Evolutionary conservation across 257 asterid genomes (phyloP), one percentile per base, ranked within the genome.

Genomic region (Solanum corneliomulleri): DNA sequence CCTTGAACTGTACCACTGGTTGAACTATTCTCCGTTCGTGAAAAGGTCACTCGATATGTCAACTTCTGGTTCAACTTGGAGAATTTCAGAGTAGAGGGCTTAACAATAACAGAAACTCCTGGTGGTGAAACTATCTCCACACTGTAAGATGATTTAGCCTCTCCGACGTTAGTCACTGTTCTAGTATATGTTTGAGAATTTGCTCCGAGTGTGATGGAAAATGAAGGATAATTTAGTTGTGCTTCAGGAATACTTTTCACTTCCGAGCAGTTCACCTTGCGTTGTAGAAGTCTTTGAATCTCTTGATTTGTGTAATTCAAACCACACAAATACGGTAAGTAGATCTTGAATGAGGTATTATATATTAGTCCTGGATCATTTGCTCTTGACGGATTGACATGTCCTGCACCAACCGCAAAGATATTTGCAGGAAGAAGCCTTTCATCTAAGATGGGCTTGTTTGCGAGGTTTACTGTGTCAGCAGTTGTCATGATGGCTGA

Each of bases 91-190:
- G 42, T 66, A 11, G 33, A 5, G 7, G 90, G 90, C 1, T 52
- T 66, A 21, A 88, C 90, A 5, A 10, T 47, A 9, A 77, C 86
- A 3, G 29, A 11, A 4, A 88, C 88, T 7, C 88, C 89, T 7
- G 3, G 60, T 2, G 90, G 89, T 47, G 86, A 77, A 72, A 77
- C 88, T 76, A 88, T 70, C 64, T 90, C n/a, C 18, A 88, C 87
- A 20, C 4, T 39, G 72, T 88, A 89, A 12, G 49, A 49, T 47
- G 88, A 86, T 31, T 45, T 23, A n/a, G 83, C 86, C 7, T 52
- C 77, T 13, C 90, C 91, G 14, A 75, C 86, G 11, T 89, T 90
- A 18, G 88, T 90, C 23, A 83, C 88, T 2, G 85, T 86, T 58
- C 92, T 82, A 4, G 88, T 82, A 9, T 72, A 83, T 29, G 84